A percentile compares a stretch with the other conserved stretches of the same genome.
phyloP scores from a whole-genome alignment of 257 asterid genomes.

The Jaltomata sinuosa region DNA sequence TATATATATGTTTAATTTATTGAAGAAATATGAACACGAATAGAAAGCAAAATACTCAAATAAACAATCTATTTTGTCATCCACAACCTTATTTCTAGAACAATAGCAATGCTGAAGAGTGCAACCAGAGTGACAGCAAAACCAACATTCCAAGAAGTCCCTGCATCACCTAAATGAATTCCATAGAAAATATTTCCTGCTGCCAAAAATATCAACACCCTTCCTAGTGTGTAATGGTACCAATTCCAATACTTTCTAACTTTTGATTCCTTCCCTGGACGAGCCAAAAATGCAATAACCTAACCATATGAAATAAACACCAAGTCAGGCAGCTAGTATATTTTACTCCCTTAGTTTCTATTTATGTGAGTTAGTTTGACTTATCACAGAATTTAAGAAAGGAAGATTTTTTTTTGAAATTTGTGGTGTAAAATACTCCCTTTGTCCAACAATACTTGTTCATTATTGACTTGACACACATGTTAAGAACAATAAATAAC shows the following conservation, averaged over 20 bases:
- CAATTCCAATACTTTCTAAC: conserved; percentile 80
- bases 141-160: conserved; percentile 66
- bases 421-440: no score
- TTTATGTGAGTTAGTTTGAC: no score
- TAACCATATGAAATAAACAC: conserved; percentile 6
- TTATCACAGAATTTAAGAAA: no score
- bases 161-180: conserved; percentile 50
- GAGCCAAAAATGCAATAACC: conserved; percentile 60
- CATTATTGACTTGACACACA: no score
- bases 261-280: conserved; percentile 68
- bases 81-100: conserved; percentile 53
- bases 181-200: conserved; percentile 72
- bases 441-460: no score
- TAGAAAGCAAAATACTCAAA: not conserved
- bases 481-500: no score
- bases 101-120: conserved; percentile 26
- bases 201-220: conserved; percentile 49
- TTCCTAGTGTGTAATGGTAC: conserved; percentile 66
- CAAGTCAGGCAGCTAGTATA: no score
- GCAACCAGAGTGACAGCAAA: conserved; percentile 44
- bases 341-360: no score
- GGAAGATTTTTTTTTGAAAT: no score
- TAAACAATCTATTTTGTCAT: conserved; percentile 8
- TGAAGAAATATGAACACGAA: not conserved
- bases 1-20: not conserved